Base-by-base conservation (phyloP, 2,329 filamentous ascomycete genomes). In the Alternaria dauci region DNA sequence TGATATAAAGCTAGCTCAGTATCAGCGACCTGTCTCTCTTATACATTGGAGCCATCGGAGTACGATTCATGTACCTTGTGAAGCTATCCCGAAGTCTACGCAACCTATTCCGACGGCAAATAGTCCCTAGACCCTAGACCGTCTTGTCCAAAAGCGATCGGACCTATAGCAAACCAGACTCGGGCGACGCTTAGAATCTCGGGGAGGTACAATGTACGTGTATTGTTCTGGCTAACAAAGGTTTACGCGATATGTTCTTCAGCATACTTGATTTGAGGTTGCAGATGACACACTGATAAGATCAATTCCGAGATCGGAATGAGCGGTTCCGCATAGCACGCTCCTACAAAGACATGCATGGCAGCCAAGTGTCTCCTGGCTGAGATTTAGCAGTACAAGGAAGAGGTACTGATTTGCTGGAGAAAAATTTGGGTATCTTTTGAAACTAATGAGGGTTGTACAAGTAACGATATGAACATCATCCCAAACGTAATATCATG, bases 21-120 rank as follows among this genome's bases (percentile, higher is more conserved):
- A 18, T 28, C 6, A n/a, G 16, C 9, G 9, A n/a, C 23, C 8
- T 11, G 16, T 44, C 25, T 26, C 12, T 23, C 8, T 30, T 20
- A n/a, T 55, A 50, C 4, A 4, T 26, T 14, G 11, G 7, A 28
- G 16, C 1, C 8, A 11, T 32, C 52, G 38, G 52, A 44, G n/a
- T 39, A 28, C 20, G 8, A 26, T 44, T 16, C 36, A 23, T 25
- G 50, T 56, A 26, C 30, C 46, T 12, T n/a, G 12, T 16, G 12
- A 28, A 12, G 14, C 48, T 42, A 61, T 54, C 28, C 62, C 58
- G 54, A 55, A 20, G 28, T 23, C 32, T 26, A 25, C 8, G 11
- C 20, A 23, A 9, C 36, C 23, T 59, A 63, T 61, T 63, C 63
- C 63, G 63, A 64, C 63, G 63, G 61, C 23, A 47, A 66, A 61